Percentiles rank a stretch among this genome's conserved stretches.
Conservation (phyloP, 495 filamentous ascomycete genomes). For the Aspergillus egyptiacus region DNA sequence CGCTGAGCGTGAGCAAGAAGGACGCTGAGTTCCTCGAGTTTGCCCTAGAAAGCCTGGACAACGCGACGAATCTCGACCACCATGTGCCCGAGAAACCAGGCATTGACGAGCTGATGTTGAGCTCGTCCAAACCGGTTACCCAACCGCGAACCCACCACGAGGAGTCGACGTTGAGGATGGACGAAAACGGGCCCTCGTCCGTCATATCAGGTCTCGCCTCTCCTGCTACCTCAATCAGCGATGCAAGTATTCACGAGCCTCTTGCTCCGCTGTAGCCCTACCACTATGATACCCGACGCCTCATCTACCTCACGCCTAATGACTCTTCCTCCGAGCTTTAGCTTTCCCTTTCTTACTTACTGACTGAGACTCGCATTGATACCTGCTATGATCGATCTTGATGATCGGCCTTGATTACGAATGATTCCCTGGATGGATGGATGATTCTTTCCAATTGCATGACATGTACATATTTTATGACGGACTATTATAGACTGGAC, state of each 20-base stretch:
- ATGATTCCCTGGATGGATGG: constrained; percentile 17
- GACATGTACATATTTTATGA: constrained; percentile 21
- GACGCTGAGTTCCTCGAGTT: constrained; percentile 64
- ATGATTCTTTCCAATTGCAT: constrained; percentile 10
- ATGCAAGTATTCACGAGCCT: constrained; percentile 20
- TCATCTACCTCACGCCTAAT: constrained; percentile 10
- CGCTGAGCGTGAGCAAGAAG: constrained; percentile 75
- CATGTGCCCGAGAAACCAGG: constrained; percentile 44
- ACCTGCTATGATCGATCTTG: constrained; percentile 14
- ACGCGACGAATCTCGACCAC: constrained; percentile 39
- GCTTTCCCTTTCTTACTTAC: constrained; percentile 1
- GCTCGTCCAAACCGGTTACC: constrained; percentile 26
- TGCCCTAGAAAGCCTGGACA: constrained; percentile 45
- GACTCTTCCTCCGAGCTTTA: background rate
- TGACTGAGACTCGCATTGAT: constrained; percentile 12
- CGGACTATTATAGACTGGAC: constrained; percentile 8
- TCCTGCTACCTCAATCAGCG: constrained; percentile 28
- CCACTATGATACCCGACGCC: too few relatives aligned
- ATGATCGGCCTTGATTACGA: constrained; percentile 15
- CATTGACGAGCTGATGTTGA: constrained; percentile 45
- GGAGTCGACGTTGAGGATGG: constrained; percentile 17
- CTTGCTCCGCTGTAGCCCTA: constrained; percentile 13
- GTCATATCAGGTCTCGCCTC: constrained; percentile 30
- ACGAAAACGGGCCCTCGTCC: constrained; percentile 20
- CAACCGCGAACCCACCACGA: constrained; percentile 13